Conservation (phyloP, 768 basidiomycete genomes). For the Kwoniella sp. region DNA sequence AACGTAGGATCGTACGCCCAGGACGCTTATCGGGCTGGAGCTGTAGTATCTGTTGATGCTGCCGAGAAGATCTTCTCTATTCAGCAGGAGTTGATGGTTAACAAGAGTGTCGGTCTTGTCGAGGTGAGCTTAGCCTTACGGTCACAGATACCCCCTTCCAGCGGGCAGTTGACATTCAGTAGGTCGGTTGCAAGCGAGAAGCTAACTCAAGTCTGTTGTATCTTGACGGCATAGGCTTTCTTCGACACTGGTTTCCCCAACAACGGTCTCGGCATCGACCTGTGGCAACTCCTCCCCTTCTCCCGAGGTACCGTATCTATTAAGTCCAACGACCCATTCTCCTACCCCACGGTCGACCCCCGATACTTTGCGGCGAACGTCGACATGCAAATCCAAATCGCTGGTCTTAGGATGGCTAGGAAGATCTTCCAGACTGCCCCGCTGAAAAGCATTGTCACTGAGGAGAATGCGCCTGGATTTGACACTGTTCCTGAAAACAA, state of each 20-base stretch:
- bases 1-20: slow-evolving; percentile 30
- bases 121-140: slow-evolving; percentile 39
- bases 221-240: slow-evolving; percentile 17
- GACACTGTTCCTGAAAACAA: slow-evolving; percentile 20
- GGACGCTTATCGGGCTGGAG: slow-evolving; percentile 33
- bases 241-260: slow-evolving; percentile 28
- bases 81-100: slow-evolving; percentile 40
- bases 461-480: slow-evolving; percentile 61
- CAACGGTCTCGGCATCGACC: slow-evolving; percentile 42
- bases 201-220: too few relatives aligned
- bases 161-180: too few relatives aligned
- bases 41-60: slow-evolving; percentile 43
- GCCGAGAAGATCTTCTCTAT: slow-evolving; percentile 45
- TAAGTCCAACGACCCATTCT: slow-evolving; percentile 66
- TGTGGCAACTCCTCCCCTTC: slow-evolving; percentile 49
- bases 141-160: too few relatives aligned
- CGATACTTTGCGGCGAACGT: slow-evolving; percentile 60
- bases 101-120: slow-evolving; percentile 39
- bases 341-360: slow-evolving; percentile 67
- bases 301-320: slow-evolving; percentile 66
- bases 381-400: slow-evolving; percentile 47
- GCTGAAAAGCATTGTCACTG: slow-evolving; percentile 59
- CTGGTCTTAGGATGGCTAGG: slow-evolving; percentile 65
- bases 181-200: too few relatives aligned
- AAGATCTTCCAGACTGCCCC: slow-evolving; percentile 63